Conservation (phyloP, 177 flowering plant species). For the Vitis hybrid region DNA sequence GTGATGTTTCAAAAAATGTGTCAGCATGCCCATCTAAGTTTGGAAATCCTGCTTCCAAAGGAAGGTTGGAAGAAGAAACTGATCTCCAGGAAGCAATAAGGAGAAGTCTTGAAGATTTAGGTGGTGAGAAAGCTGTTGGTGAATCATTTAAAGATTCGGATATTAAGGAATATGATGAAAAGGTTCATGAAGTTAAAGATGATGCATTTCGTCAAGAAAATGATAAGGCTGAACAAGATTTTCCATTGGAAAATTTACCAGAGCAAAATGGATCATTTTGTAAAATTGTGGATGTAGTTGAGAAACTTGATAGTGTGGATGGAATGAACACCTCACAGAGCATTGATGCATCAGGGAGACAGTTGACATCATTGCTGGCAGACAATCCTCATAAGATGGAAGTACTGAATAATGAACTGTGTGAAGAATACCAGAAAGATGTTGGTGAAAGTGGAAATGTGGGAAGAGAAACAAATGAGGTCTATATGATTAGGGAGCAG, state of each 20-base stretch:
- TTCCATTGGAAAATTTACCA: slow-evolving; percentile 10
- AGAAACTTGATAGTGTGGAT: slow-evolving; percentile 13
- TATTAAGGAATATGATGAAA: slow-evolving; percentile 11
- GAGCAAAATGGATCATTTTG: slow-evolving; percentile 12
- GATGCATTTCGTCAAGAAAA: slow-evolving; percentile 3
- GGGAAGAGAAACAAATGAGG: slow-evolving; percentile 15
- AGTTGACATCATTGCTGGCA: slow-evolving; percentile 9
- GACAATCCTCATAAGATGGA: slow-evolving; percentile 12
- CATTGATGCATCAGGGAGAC: slow-evolving; percentile 12
- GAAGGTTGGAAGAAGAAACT: slow-evolving; percentile 71
- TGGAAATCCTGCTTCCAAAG: slow-evolving; percentile 37
- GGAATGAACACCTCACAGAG: slow-evolving; percentile 2
- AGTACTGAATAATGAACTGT: slow-evolving; percentile 6
- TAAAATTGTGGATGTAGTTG: slow-evolving; percentile 15
- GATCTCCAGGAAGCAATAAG: slow-evolving; percentile 85
- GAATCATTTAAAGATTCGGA: slow-evolving; percentile 16
- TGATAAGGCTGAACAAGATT: slow-evolving; percentile 11
- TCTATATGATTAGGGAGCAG: slow-evolving; percentile 9
- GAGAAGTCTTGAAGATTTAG: slow-evolving; percentile 67
- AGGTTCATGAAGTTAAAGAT: slow-evolving; percentile 4
- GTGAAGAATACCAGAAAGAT: slow-evolving; percentile 9
- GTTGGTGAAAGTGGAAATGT: slow-evolving; percentile 14
- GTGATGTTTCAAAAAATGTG: slow-evolving; percentile 25
- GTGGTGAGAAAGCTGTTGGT: slow-evolving; percentile 12
- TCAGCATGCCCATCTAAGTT: slow-evolving; percentile 21